A percentile compares a stretch with the other conserved stretches of the same genome.
phyloP scores from a whole-genome alignment of 805 yeast species.

The Myxozyma vanderwaltii region DNA sequence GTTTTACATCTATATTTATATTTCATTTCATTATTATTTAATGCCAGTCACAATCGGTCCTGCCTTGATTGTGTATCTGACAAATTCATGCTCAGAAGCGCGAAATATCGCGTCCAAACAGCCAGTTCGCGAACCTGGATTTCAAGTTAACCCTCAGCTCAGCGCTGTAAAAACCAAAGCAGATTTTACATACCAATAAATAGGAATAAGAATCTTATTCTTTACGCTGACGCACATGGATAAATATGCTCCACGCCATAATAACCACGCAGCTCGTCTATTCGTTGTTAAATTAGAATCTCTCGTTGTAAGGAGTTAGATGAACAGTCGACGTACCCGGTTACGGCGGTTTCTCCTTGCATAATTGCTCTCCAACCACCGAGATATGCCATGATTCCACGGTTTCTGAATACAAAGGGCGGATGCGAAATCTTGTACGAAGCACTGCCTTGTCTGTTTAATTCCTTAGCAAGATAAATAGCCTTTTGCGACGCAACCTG shows the following conservation, averaged over 20 bases:
- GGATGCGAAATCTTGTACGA: constrained; percentile 53
- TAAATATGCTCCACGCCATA: constrained; percentile 71
- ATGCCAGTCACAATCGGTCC: too few species aligned
- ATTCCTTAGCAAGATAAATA: constrained; percentile 59
- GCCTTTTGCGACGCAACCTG: constrained; percentile 73
- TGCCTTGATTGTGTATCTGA: too few species aligned
- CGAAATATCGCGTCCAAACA: constrained; percentile 33
- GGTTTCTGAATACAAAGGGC: constrained; percentile 63
- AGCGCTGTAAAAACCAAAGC: background rate
- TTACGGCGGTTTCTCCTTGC: constrained; percentile 24
- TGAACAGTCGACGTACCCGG: constrained; percentile 15
- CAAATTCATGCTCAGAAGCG: constrained; percentile 13
- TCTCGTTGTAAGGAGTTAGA: background rate
- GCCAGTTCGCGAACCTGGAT: constrained; percentile 26
- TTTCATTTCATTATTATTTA: background rate
- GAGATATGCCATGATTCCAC: constrained; percentile 68
- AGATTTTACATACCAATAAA: constrained; percentile 21
- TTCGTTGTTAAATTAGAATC: background rate
- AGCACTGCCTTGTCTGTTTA: constrained; percentile 54
- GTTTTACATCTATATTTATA: background rate
- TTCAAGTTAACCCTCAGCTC: background rate
- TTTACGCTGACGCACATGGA: constrained; percentile 33
- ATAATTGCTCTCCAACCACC: constrained; percentile 44
- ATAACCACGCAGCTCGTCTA: constrained; percentile 61
- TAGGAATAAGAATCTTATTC: constrained; percentile 30